Evolutionary conservation across 2,329 filamentous ascomycete genomes (phyloP).

Genomic region (Aspergillus pseudotamarii): DNA sequence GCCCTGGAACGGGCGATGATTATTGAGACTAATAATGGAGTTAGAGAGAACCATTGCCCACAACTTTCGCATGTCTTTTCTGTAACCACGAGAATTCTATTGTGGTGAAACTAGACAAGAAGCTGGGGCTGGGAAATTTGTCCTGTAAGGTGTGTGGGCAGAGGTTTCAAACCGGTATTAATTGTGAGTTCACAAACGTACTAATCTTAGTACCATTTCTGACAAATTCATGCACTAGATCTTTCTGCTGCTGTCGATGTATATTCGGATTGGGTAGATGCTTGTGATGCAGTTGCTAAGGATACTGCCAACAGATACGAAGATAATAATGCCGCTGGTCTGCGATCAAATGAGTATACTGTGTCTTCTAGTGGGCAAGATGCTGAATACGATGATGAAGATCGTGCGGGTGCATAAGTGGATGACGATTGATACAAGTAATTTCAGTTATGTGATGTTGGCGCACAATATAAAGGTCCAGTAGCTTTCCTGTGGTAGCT

Average conservation of each 20-base stretch:
- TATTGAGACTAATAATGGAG: conserved; percentile 14
- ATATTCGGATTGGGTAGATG: conserved; percentile 98
- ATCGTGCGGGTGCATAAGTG: conserved; percentile 24
- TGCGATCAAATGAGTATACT: conserved; percentile 21
- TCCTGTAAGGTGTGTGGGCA: conserved; percentile 93
- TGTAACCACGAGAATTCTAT: conserved; percentile 98
- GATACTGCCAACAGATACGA: conserved; percentile 51
- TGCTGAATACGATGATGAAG: conserved; percentile 18
- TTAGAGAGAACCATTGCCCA: conserved; percentile 55
- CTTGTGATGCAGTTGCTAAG: conserved; percentile 74
- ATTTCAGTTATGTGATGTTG: conserved; percentile 10
- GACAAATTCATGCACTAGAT: conserved; percentile 55
- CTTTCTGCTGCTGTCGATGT: conserved; percentile 91
- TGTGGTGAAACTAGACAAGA: conserved; percentile 90
- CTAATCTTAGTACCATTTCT: background rate
- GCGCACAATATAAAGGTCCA: conserved; percentile 8
- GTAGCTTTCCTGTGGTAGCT: conserved; percentile 5
- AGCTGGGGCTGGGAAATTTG: conserved; percentile 79
- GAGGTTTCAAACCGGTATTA: conserved; percentile 88
- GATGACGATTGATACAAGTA: conserved; percentile 34
- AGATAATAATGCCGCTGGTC: conserved; percentile 20
- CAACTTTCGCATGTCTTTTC: conserved; percentile 94
- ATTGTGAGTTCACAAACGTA: conserved; percentile 63
- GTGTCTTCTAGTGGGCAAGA: conserved; percentile 24
- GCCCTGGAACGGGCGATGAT: conserved; percentile 6